Evolutionary conservation across 805 yeast genomes (phyloP).

Genomic region (Candida germanica): DNA sequence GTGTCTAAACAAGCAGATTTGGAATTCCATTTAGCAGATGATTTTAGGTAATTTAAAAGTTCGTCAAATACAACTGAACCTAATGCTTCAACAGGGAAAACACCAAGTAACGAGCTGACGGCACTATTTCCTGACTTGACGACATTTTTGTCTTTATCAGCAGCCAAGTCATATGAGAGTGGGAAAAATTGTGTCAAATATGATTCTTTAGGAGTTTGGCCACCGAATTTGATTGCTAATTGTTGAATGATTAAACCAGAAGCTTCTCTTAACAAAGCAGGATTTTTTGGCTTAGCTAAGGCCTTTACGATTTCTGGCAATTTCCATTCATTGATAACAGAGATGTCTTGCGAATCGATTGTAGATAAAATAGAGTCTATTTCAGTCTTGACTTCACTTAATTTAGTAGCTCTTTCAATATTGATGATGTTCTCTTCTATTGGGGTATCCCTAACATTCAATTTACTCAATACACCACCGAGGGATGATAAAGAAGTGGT

Average conservation of each 20-base stretch:
- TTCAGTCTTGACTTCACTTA: constrained; percentile 54
- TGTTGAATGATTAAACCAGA: constrained; percentile 63
- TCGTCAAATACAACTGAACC: constrained; percentile 66
- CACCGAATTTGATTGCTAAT: constrained; percentile 56
- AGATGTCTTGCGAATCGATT: constrained; percentile 43
- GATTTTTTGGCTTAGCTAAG: constrained; percentile 69
- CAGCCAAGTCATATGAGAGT: constrained; percentile 63
- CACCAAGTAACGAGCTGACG: constrained; percentile 62
- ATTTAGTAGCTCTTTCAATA: constrained; percentile 49
- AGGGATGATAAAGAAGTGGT: constrained; percentile 73
- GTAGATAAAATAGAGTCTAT: constrained; percentile 52
- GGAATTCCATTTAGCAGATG: constrained; percentile 92
- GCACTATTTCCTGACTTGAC: constrained; percentile 84
- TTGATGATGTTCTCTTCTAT: constrained; percentile 54
- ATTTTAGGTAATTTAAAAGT: constrained; percentile 59
- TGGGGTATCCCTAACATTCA: constrained; percentile 58
- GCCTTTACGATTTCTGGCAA: constrained; percentile 61
- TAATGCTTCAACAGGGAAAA: constrained; percentile 74
- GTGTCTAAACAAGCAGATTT: constrained; percentile 75
- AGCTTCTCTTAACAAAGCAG: constrained; percentile 74
- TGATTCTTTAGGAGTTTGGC: constrained; percentile 71
- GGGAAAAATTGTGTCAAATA: constrained; percentile 63
- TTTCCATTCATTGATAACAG: constrained; percentile 58
- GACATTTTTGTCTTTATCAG: constrained; percentile 87
- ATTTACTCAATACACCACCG: constrained; percentile 63